Evolutionary conservation across 2,329 filamentous ascomycete genomes (phyloP).

Genomic region (Rachicladosporium sp.): DNA sequence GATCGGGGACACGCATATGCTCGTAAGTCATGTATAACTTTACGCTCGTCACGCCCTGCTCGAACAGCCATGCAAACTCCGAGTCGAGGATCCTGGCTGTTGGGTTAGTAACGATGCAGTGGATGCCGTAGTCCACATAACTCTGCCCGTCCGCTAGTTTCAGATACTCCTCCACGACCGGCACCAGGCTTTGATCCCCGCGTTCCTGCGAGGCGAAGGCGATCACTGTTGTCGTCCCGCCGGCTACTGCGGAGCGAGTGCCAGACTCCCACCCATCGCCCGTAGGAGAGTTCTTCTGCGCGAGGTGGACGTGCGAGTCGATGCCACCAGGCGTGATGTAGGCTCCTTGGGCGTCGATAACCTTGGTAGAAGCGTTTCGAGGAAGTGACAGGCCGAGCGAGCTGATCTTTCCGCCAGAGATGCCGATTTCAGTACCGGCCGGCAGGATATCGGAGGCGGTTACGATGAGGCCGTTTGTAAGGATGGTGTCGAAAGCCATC

Average conservation of each 20-base stretch:
- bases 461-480: constrained; percentile 32
- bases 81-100: constrained; percentile 26
- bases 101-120: constrained; percentile 39
- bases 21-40: constrained; percentile 45
- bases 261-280: constrained; percentile 38
- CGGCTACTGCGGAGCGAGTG: constrained; percentile 43
- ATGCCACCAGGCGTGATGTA: constrained; percentile 37
- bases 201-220: constrained; percentile 45
- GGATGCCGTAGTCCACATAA: constrained; percentile 47
- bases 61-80: constrained; percentile 30
- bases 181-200: constrained; percentile 32
- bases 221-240: constrained; percentile 47
- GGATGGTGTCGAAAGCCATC: constrained; percentile 28
- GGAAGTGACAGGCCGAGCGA: constrained; percentile 31
- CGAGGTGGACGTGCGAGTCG: constrained; percentile 39
- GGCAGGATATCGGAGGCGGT: constrained; percentile 36
- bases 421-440: constrained; percentile 34
- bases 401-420: constrained; percentile 34
- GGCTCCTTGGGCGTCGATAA: constrained; percentile 35
- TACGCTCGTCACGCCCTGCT: constrained; percentile 35
- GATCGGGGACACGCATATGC: constrained; percentile 37
- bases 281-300: constrained; percentile 32
- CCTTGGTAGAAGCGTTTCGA: constrained; percentile 20
- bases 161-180: constrained; percentile 38
- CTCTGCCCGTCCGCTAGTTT: constrained; percentile 31